phyloP scores from a whole-genome alignment of 1,284 basidiomycete species.

The Austroboletus niveus region DNA sequence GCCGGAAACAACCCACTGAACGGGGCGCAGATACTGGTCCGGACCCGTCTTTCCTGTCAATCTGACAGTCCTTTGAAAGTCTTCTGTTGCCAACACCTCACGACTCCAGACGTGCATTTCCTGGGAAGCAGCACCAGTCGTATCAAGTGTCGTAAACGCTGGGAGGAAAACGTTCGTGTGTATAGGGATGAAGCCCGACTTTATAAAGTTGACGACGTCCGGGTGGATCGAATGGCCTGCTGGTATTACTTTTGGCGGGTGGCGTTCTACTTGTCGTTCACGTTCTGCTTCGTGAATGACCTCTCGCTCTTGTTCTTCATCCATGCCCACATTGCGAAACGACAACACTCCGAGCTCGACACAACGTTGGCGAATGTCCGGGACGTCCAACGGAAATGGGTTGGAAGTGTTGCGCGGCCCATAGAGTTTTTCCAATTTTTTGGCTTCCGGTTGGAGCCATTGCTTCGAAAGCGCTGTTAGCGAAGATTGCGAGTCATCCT shows the following conservation, averaged over 20 bases:
- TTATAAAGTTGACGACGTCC: slow-evolving; percentile 16
- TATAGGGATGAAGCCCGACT: slow-evolving; percentile 18
- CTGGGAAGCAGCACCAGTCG: slow-evolving; percentile 7
- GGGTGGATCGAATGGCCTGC: slow-evolving; percentile 20
- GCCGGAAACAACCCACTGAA: slow-evolving; percentile 44
- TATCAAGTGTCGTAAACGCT: slow-evolving; percentile 12
- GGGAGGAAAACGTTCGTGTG: slow-evolving; percentile 4
- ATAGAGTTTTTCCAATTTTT: slow-evolving; percentile 40
- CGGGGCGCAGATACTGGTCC: slow-evolving; percentile 40
- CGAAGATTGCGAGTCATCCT: not conserved
- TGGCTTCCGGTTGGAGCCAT: slow-evolving; percentile 43
- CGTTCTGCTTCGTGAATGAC: slow-evolving; percentile 43
- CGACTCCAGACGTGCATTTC: slow-evolving; percentile 21
- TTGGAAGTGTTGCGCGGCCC: not conserved
- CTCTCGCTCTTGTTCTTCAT: slow-evolving; percentile 53
- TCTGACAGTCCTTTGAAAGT: slow-evolving; percentile 25
- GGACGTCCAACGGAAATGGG: slow-evolving; percentile 1
- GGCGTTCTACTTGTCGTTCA: slow-evolving; percentile 36
- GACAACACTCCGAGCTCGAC: slow-evolving; percentile 27
- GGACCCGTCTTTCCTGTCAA: not conserved
- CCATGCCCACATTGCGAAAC: slow-evolving; percentile 24
- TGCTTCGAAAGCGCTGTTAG: slow-evolving; percentile 17
- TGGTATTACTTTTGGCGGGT: slow-evolving; percentile 20
- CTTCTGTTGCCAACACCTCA: slow-evolving; percentile 27
- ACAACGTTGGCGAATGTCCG: slow-evolving; percentile 30